These are phyloP conservation scores for Rhizopus microsporus DNA, from an alignment of 371 early-diverging fungal genomes.

Conservation along the genomic window DNA sequence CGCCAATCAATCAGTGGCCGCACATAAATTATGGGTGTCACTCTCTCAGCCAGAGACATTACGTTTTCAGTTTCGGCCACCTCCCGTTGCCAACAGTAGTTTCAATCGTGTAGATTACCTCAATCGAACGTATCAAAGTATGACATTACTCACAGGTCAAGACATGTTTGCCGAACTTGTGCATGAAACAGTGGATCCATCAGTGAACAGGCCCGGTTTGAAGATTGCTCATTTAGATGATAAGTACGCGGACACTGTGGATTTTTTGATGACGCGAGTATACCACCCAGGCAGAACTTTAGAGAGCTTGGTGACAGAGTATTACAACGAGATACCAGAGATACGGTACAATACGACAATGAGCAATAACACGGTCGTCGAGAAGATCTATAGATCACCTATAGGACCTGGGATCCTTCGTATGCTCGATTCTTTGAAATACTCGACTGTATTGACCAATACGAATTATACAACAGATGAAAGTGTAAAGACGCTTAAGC, in stretches of 20 bases:
- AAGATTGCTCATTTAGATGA: constrained; percentile 46
- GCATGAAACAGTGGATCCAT: constrained; percentile 26
- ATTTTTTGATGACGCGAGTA: constrained; percentile 41
- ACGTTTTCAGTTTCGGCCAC: constrained; percentile 32
- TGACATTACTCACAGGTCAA: constrained; percentile 41
- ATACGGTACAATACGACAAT: constrained; percentile 30
- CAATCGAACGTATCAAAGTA: constrained; percentile 33
- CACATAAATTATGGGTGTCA: constrained; percentile 37
- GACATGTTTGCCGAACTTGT: constrained; percentile 21
- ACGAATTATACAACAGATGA: constrained; percentile 44
- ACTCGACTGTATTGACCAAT: constrained; percentile 40
- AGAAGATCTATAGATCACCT: constrained; percentile 33
- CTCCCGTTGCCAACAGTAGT: constrained; percentile 31
- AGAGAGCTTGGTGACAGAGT: constrained; percentile 26
- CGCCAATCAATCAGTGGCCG: constrained; percentile 32
- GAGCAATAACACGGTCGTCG: constrained; percentile 15
- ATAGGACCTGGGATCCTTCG: constrained; percentile 52
- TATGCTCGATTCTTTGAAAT: constrained; percentile 48
- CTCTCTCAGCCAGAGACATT: constrained; percentile 36
- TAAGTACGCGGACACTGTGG: constrained; percentile 32
- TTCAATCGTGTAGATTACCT: constrained; percentile 36
- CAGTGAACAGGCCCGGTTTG: constrained; percentile 41
- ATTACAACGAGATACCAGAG: constrained; percentile 28
- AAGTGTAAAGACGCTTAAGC: constrained; percentile 30
- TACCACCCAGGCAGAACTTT: constrained; percentile 32